Evolutionary conservation across 2,329 filamentous ascomycete genomes (phyloP).

Genomic region (Aplosporella prunicola): DNA sequence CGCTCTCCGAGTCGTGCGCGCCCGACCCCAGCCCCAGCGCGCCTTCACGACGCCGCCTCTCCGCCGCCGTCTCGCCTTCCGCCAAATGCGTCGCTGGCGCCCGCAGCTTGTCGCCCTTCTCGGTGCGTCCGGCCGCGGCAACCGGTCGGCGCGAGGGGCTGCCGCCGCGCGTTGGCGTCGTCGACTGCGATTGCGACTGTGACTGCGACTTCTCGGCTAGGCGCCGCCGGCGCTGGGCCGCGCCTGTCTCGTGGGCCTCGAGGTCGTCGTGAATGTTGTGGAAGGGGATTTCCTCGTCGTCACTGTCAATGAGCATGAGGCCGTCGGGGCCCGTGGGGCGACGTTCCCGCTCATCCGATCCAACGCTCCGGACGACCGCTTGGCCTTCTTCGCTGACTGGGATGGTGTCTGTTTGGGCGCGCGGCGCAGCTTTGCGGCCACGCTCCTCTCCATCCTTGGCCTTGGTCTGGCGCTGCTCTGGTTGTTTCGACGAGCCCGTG

Average conservation of each 20-base stretch:
- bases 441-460: not conserved
- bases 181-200: not conserved
- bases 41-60: conserved; percentile 62
- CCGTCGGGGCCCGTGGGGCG: conserved; percentile 27
- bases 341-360: conserved; percentile 19
- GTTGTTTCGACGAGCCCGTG: conserved; percentile 18
- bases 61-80: conserved; percentile 60
- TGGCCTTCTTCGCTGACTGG: conserved; percentile 25
- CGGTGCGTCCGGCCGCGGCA: conserved; percentile 6
- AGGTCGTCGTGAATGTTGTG: conserved; percentile 34
- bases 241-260: conserved; percentile 21
- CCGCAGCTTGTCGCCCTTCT: conserved; percentile 12
- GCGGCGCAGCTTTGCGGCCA: not conserved
- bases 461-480: conserved; percentile 21
- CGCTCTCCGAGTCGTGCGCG: conserved; percentile 36
- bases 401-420: conserved; percentile 13
- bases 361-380: conserved; percentile 24
- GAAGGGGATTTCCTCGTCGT: conserved; percentile 38
- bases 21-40: conserved; percentile 50
- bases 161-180: not conserved
- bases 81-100: conserved; percentile 23
- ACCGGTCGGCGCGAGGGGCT: too few species aligned
- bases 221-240: conserved; percentile 36
- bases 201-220: conserved; percentile 22
- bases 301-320: conserved; percentile 36